A percentile compares a stretch with the other conserved stretches of the same genome.
Conservation (phyloP, 2,329 filamentous ascomycete species). For the Daldinia sp. region DNA sequence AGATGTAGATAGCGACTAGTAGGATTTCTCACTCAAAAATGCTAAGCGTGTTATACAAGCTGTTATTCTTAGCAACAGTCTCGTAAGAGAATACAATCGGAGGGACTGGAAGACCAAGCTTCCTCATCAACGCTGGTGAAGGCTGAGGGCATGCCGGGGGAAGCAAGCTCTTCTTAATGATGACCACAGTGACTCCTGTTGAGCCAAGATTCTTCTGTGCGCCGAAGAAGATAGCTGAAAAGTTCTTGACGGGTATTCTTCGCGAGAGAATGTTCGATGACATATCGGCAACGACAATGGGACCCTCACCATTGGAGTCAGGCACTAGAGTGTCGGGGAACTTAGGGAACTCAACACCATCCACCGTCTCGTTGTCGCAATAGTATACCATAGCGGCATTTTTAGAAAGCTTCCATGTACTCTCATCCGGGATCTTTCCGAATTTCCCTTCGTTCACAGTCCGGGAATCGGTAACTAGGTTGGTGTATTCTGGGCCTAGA, state of each 20-base stretch:
- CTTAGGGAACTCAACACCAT: constrained; percentile 87
- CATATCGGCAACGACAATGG: constrained; percentile 92
- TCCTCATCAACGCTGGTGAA: constrained; percentile 75
- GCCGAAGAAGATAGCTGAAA: constrained; percentile 87
- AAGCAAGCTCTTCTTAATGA: constrained; percentile 85
- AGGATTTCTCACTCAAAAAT: constrained; percentile 78
- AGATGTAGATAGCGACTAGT: not conserved
- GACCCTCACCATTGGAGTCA: constrained; percentile 70
- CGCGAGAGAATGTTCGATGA: constrained; percentile 92
- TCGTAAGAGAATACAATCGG: constrained; percentile 87
- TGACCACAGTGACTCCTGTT: constrained; percentile 86
- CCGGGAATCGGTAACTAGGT: constrained; percentile 78
- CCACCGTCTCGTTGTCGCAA: constrained; percentile 94
- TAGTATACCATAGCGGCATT: constrained; percentile 83
- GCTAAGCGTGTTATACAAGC: constrained; percentile 93
- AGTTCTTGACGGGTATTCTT: constrained; percentile 81
- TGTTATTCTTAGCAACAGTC: constrained; percentile 91
- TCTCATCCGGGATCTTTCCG: constrained; percentile 82
- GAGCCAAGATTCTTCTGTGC: constrained; percentile 95
- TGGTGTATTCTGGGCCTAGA: constrained; percentile 82
- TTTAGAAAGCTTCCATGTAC: constrained; percentile 79
- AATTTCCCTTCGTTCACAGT: constrained; percentile 82
- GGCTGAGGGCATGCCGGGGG: constrained; percentile 75
- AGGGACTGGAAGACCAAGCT: constrained; percentile 80
- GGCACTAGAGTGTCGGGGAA: constrained; percentile 74